phyloP scores from a whole-genome alignment of 495 filamentous ascomycete genomes.

The Hypoxylon fragiforme region DNA sequence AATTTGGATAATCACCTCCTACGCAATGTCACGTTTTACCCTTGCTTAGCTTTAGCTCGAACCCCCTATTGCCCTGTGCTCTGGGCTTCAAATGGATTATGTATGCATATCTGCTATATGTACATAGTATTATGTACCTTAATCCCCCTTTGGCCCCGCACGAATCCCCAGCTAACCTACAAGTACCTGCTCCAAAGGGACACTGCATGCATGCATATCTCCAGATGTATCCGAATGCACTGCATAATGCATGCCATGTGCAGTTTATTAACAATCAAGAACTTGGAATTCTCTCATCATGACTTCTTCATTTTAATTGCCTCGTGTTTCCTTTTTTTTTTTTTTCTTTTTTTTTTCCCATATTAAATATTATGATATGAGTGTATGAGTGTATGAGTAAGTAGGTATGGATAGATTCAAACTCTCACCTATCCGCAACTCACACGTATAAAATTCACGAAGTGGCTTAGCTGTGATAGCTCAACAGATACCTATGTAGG shows the following conservation, averaged over 20 bases:
- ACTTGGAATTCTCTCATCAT: background rate
- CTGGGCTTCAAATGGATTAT: background rate
- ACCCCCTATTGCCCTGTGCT: slow-evolving; percentile 6
- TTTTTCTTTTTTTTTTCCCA: slow-evolving; percentile 8
- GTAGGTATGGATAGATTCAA: background rate
- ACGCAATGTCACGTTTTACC: background rate
- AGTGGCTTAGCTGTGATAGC: background rate
- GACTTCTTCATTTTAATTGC: slow-evolving; percentile 4
- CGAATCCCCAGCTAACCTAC: too few species aligned
- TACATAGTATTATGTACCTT: background rate
- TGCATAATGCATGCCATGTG: too few species aligned
- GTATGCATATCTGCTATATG: background rate
- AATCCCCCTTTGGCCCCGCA: too few species aligned
- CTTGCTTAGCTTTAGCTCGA: background rate
- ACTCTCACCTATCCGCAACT: slow-evolving; percentile 21
- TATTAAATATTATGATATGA: too few species aligned
- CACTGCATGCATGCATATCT: too few species aligned
- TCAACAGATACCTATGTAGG: too few species aligned
- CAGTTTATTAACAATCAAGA: too few species aligned
- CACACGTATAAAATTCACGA: too few species aligned
- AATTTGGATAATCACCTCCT: slow-evolving; percentile 24
- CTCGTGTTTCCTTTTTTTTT: slow-evolving; percentile 4
- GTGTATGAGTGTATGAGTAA: background rate
- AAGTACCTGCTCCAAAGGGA: too few species aligned
- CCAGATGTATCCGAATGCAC: too few species aligned